Percentiles rank a stretch among this genome's conserved stretches.
phyloP scores from a whole-genome alignment of 345 rosid genomes.

The Aegle marmelos region DNA sequence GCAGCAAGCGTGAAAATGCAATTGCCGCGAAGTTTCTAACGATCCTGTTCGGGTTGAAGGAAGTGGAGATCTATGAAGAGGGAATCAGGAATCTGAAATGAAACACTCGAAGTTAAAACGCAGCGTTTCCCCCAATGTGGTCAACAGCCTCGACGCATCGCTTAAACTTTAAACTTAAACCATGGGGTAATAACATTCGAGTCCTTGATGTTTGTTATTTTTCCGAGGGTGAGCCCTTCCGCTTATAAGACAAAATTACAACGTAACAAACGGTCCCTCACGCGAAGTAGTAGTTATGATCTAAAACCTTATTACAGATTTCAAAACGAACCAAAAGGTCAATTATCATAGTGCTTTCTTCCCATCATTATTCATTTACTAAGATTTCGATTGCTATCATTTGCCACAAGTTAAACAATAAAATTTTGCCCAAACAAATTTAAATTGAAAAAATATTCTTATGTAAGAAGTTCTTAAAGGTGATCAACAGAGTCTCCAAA shows the following conservation, averaged over 20 bases:
- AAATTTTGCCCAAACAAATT: neutral
- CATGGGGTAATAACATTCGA: neutral
- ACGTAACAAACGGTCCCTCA: too few species aligned
- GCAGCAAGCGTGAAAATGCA: neutral
- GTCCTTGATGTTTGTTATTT: neutral
- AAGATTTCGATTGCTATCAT: too few species aligned
- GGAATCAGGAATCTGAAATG: neutral
- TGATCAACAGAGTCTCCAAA: too few species aligned
- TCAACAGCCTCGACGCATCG: neutral
- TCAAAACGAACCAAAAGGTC: too few species aligned
- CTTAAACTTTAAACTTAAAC: too few species aligned
- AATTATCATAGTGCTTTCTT: neutral
- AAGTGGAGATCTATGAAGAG: neutral
- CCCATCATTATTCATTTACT: too few species aligned
- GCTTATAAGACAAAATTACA: too few species aligned
- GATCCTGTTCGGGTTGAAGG: neutral
- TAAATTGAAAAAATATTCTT: too few species aligned
- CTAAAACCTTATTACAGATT: too few species aligned
- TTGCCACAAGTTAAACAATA: too few species aligned
- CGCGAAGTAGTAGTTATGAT: too few species aligned
- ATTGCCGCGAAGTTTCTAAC: neutral
- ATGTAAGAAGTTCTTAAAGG: neutral
- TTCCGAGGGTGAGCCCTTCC: neutral
- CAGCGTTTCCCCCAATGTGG: neutral
- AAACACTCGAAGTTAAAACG: neutral